A percentile compares a stretch with the other conserved stretches of the same genome.
These are phyloP conservation scores for Babesia sp. DNA, from an alignment of 169 alveolate species.

Conservation along the genomic window DNA sequence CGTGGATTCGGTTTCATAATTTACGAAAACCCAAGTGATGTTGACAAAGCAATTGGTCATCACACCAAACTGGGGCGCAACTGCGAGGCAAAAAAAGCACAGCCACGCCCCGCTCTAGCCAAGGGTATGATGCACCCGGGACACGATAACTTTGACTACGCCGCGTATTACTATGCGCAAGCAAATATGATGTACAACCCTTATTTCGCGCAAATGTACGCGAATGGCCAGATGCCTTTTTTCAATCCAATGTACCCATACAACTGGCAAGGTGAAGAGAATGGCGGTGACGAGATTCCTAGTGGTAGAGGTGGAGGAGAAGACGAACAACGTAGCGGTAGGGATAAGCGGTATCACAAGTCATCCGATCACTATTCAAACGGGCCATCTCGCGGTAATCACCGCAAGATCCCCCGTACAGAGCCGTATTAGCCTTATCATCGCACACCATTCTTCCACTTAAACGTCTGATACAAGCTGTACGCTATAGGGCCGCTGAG, in stretches of 20 bases:
- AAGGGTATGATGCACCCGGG: slow-evolving; percentile 12
- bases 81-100: slow-evolving; percentile 89
- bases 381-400: slow-evolving; percentile 31
- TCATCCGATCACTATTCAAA: slow-evolving; percentile 16
- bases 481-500: no score
- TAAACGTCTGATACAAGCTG: background rate
- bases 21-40: slow-evolving; percentile 79
- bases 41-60: slow-evolving; percentile 77
- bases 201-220: slow-evolving; percentile 61
- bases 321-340: slow-evolving; percentile 4
- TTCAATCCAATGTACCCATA: slow-evolving; percentile 39
- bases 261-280: slow-evolving; percentile 33
- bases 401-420: slow-evolving; percentile 25
- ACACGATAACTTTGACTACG: slow-evolving; percentile 37
- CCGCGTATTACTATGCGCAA: slow-evolving; percentile 66
- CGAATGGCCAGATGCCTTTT: slow-evolving; percentile 41
- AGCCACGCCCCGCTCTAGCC: slow-evolving; percentile 71
- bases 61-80: slow-evolving; percentile 83
- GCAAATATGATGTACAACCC: slow-evolving; percentile 67
- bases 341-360: slow-evolving; percentile 30
- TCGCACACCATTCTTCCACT: background rate
- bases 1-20: slow-evolving; percentile 91
- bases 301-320: slow-evolving; percentile 3
- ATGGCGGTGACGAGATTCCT: background rate
- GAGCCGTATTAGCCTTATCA: slow-evolving; percentile 24